Evolutionary conservation across 441 rosid species (phyloP).

Genomic region (Melastoma candidum): DNA sequence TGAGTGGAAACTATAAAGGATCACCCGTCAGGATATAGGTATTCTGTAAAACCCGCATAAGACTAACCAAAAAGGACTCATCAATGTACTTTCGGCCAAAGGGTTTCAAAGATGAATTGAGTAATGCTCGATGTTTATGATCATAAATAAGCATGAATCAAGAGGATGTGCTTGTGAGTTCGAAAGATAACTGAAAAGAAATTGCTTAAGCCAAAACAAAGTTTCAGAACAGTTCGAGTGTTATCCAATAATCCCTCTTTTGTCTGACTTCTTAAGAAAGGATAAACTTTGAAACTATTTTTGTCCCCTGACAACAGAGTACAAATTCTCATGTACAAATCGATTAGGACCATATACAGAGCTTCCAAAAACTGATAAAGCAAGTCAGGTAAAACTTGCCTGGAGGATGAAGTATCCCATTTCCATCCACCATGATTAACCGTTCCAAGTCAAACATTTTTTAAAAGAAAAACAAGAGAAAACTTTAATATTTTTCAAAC

Average conservation of each 20-base stretch:
- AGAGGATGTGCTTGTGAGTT: too few relatives aligned
- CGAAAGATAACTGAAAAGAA: too few relatives aligned
- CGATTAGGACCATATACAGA: neutral
- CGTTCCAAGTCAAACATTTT: conserved; percentile 15
- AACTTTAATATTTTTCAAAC: neutral
- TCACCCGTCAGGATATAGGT: neutral
- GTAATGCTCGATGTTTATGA: too few relatives aligned
- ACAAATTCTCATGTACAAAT: neutral
- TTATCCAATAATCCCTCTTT: too few relatives aligned
- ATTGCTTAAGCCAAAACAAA: neutral
- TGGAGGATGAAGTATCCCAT: conserved; percentile 88
- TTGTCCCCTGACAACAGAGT: neutral
- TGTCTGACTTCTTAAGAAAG: neutral
- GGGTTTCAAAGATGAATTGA: too few relatives aligned
- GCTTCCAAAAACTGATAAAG: neutral
- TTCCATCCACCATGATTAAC: conserved; percentile 84
- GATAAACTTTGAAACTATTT: neutral
- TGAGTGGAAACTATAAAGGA: neutral
- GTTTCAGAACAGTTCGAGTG: neutral
- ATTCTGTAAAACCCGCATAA: too few relatives aligned
- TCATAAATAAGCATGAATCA: too few relatives aligned
- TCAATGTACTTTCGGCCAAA: too few relatives aligned
- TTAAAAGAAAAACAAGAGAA: neutral
- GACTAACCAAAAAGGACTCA: too few relatives aligned
- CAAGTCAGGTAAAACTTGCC: conserved; percentile 29